phyloP scores from a whole-genome alignment of 495 filamentous ascomycete species.

The Penicillium subrubescens region DNA sequence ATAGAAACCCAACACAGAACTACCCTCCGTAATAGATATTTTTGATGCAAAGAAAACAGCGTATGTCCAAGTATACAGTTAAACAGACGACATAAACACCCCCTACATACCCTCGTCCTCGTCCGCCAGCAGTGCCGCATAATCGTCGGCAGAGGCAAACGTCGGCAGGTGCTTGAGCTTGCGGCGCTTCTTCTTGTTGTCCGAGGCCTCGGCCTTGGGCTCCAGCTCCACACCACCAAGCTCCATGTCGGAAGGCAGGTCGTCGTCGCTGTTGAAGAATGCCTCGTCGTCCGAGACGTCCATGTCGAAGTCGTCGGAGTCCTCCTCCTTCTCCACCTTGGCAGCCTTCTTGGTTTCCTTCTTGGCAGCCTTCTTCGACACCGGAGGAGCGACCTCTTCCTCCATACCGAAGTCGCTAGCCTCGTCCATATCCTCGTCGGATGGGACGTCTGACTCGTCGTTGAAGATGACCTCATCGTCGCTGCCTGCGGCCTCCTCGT shows the following conservation, averaged over 20 bases:
- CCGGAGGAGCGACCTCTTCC: conserved; percentile 30
- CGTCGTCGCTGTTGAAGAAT: conserved; percentile 56
- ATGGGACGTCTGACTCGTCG: conserved; percentile 48
- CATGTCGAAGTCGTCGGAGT: conserved; percentile 54
- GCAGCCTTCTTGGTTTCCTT: conserved; percentile 30
- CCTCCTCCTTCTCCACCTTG: conserved; percentile 42
- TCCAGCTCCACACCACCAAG: conserved; percentile 37
- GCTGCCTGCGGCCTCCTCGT: conserved; percentile 42
- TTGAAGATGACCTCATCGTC: conserved; percentile 58
- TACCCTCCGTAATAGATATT: neutral
- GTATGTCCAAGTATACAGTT: conserved; percentile 15
- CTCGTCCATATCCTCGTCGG: conserved; percentile 49
- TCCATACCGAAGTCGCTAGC: conserved; percentile 45
- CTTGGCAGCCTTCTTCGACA: conserved; percentile 38
- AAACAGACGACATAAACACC: conserved; percentile 8
- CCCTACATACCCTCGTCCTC: conserved; percentile 65
- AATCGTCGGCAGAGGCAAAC: conserved; percentile 92
- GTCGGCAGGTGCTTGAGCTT: conserved; percentile 87
- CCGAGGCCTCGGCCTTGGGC: conserved; percentile 50
- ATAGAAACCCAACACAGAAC: conserved; percentile 1
- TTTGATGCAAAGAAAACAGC: conserved; percentile 12
- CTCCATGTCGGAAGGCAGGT: conserved; percentile 57
- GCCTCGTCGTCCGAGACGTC: conserved; percentile 56
- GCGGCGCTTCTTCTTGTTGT: conserved; percentile 70
- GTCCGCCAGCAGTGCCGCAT: conserved; percentile 78